phyloP scores from a whole-genome alignment of 805 yeast species.

The Jamesozyma lodderae region DNA sequence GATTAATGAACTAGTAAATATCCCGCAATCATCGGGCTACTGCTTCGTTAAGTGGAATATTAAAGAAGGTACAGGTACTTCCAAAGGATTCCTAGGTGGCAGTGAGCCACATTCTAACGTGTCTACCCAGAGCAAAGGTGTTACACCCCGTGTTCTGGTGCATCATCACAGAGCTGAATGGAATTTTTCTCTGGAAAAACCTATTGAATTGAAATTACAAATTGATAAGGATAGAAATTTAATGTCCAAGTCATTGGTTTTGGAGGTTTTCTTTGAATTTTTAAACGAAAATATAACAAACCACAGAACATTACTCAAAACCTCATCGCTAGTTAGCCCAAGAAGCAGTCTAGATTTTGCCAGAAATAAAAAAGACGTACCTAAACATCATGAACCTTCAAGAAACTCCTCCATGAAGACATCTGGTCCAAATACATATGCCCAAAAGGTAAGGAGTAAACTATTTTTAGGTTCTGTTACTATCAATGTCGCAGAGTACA shows the following conservation, averaged over 20 bases:
- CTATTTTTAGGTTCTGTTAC: slow-evolving; percentile 55
- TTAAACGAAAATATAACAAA: slow-evolving; percentile 2
- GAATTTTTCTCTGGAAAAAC: slow-evolving; percentile 32
- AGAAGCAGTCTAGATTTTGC: slow-evolving; percentile 1
- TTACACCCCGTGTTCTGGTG: slow-evolving; percentile 38
- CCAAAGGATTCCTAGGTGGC: slow-evolving; percentile 3
- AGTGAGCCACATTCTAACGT: not conserved
- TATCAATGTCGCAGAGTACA: slow-evolving; percentile 65
- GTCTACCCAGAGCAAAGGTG: slow-evolving; percentile 25
- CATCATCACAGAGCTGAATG: slow-evolving; percentile 46
- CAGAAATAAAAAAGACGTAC: not conserved
- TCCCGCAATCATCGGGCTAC: slow-evolving; percentile 69
- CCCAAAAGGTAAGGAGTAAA: slow-evolving; percentile 29
- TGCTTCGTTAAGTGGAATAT: slow-evolving; percentile 59
- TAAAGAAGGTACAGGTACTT: slow-evolving; percentile 36
- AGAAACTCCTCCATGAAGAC: not conserved
- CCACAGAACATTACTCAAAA: not conserved
- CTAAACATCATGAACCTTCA: not conserved
- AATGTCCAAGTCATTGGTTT: slow-evolving; percentile 29
- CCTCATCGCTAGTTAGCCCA: not conserved
- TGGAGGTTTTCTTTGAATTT: slow-evolving; percentile 40
- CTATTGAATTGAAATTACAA: slow-evolving; percentile 34
- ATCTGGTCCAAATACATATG: slow-evolving; percentile 9
- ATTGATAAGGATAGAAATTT: slow-evolving; percentile 32
- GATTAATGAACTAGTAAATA: slow-evolving; percentile 65